A percentile compares a stretch with the other conserved stretches of the same genome.
phyloP scores from a whole-genome alignment of 208 protist genomes.

The Histomonas meleagridis region DNA sequence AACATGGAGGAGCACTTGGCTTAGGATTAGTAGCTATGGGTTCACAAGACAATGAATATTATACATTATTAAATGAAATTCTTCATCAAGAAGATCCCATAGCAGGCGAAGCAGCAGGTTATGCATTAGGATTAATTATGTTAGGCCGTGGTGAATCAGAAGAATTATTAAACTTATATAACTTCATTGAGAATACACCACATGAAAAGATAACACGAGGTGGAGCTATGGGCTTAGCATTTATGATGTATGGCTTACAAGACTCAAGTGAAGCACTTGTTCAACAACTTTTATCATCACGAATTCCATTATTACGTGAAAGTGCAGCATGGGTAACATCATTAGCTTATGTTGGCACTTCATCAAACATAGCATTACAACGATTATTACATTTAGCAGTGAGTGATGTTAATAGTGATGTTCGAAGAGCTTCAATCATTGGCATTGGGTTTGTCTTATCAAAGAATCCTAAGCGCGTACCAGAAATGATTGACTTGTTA shows the following conservation, averaged over 20 bases:
- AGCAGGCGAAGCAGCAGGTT: background rate
- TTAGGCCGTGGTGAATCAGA: background rate
- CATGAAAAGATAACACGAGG: slow-evolving; percentile 98
- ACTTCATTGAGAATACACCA: slow-evolving; percentile 74
- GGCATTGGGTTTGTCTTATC: slow-evolving; percentile 91
- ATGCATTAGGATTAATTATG: background rate
- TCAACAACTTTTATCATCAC: slow-evolving; percentile 64
- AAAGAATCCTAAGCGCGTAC: slow-evolving; percentile 73
- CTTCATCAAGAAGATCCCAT: background rate
- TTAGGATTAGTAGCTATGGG: background rate
- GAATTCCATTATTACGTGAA: slow-evolving; percentile 56
- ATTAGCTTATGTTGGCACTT: slow-evolving; percentile 79
- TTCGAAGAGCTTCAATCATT: slow-evolving; percentile 85
- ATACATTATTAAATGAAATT: background rate
- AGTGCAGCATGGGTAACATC: slow-evolving; percentile 80
- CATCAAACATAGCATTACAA: slow-evolving; percentile 73
- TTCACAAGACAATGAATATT: background rate
- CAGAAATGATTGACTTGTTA: slow-evolving; percentile 61
- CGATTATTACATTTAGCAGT: slow-evolving; percentile 84
- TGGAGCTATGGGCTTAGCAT: slow-evolving; percentile 76
- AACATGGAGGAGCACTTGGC: background rate
- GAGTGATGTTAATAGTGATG: slow-evolving; percentile 89
- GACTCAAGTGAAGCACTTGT: slow-evolving; percentile 74
- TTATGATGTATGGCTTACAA: slow-evolving; percentile 86
- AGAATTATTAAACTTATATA: background rate